Evolutionary conservation across 2,329 filamentous ascomycete genomes (phyloP).

Genomic region (Paecilomyces variotii): DNA sequence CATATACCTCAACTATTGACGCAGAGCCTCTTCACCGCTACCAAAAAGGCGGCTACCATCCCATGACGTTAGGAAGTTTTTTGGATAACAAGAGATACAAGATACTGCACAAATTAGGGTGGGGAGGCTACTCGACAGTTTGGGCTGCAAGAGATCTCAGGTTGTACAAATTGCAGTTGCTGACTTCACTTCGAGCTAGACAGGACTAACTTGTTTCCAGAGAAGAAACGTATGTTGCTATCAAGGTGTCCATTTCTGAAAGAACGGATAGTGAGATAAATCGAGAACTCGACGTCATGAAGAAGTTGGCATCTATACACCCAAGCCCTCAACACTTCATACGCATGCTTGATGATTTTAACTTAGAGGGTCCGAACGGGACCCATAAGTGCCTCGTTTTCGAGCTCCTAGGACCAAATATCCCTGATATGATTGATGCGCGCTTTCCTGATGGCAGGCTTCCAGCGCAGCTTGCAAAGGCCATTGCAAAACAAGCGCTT

Average conservation of each 20-base stretch:
- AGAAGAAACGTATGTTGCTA: neutral
- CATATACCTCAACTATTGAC: neutral
- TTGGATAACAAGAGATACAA: slow-evolving; percentile 24
- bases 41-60: slow-evolving; percentile 11
- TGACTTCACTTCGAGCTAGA: neutral
- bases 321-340: neutral
- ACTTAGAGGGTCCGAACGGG: neutral
- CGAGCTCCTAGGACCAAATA: neutral
- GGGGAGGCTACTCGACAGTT: slow-evolving; percentile 28
- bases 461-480: slow-evolving; percentile 34
- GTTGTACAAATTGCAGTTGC: slow-evolving; percentile 3
- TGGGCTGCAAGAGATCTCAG: slow-evolving; percentile 26
- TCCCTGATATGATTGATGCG: neutral
- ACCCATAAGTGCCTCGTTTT: neutral
- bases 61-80: slow-evolving; percentile 21
- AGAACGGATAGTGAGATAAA: neutral
- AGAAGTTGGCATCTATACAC: neutral
- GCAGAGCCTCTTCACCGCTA: neutral
- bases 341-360: neutral
- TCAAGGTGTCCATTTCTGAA: neutral
- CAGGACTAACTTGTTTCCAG: neutral
- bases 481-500: slow-evolving; percentile 33
- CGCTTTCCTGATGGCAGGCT: neutral
- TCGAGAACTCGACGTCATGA: neutral
- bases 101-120: slow-evolving; percentile 31